Evolutionary conservation across 768 basidiomycete genomes (phyloP).

Genomic region (Lepiota subincarnata): DNA sequence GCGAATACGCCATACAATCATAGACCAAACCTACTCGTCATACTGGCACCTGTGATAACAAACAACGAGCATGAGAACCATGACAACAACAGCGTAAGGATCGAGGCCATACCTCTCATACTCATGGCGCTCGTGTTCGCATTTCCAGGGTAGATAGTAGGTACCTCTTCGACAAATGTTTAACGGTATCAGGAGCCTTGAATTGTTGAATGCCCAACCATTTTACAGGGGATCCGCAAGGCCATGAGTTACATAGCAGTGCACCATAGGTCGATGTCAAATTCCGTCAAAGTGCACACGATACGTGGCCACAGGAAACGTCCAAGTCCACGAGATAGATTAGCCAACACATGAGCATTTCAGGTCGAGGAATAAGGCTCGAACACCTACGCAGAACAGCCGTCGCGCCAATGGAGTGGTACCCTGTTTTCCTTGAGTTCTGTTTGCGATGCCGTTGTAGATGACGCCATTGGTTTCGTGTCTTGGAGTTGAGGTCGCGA

Average conservation of each 20-base stretch:
- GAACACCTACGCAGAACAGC: conserved; percentile 79
- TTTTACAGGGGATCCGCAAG: neutral
- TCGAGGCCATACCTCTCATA: conserved; percentile 71
- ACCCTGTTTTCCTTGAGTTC: conserved; percentile 74
- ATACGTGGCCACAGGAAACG: neutral
- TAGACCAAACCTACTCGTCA: conserved; percentile 67
- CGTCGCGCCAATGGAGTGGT: conserved; percentile 83
- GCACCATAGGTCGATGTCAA: too few species aligned
- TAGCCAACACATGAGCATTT: neutral
- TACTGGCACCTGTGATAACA: conserved; percentile 74
- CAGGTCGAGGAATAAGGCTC: neutral
- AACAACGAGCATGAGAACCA: neutral
- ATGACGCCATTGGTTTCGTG: conserved; percentile 50
- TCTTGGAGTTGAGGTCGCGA: neutral
- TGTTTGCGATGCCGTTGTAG: conserved; percentile 76
- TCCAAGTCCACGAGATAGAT: neutral
- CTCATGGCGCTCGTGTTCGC: conserved; percentile 80
- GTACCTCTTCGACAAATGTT: conserved; percentile 81
- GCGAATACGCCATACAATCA: conserved; percentile 4
- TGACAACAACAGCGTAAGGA: neutral
- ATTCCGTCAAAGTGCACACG: too few species aligned
- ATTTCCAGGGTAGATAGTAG: conserved; percentile 87
- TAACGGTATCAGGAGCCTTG: conserved; percentile 79
- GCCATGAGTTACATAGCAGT: neutral
- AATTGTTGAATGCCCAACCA: neutral